These are phyloP conservation scores for Camillea tinctor DNA, from an alignment of 2,329 filamentous ascomycete species.

Conservation along the genomic window DNA sequence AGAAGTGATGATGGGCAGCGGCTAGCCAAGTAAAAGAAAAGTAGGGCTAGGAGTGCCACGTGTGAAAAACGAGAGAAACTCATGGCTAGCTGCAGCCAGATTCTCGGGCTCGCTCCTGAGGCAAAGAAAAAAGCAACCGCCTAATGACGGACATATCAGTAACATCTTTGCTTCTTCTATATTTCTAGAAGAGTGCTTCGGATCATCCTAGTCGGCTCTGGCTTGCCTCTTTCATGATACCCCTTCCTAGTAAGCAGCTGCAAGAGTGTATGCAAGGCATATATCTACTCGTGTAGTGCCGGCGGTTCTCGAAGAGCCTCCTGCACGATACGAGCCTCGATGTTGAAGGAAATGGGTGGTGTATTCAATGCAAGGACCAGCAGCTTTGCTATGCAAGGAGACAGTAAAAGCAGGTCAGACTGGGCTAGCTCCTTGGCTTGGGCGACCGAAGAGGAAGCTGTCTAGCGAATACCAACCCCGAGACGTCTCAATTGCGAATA, in stretches of 20 bases:
- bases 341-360: neutral
- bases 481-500: neutral
- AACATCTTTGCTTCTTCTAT: too few relatives aligned
- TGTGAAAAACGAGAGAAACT: neutral
- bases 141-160: too few relatives aligned
- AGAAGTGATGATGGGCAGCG: neutral
- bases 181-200: neutral
- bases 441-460: neutral
- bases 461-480: neutral
- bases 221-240: neutral
- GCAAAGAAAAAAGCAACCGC: neutral
- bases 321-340: neutral
- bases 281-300: neutral
- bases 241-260: neutral
- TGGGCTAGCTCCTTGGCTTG: neutral
- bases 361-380: neutral
- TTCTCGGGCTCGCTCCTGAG: neutral
- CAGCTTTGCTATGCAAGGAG: neutral
- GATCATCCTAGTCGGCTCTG: neutral
- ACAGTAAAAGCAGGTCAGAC: neutral
- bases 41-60: neutral
- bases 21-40: neutral
- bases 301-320: neutral
- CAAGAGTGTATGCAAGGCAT: neutral
- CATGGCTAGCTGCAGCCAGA: neutral